Conservation (phyloP, 345 rosid genomes). For the Linum tenue region DNA sequence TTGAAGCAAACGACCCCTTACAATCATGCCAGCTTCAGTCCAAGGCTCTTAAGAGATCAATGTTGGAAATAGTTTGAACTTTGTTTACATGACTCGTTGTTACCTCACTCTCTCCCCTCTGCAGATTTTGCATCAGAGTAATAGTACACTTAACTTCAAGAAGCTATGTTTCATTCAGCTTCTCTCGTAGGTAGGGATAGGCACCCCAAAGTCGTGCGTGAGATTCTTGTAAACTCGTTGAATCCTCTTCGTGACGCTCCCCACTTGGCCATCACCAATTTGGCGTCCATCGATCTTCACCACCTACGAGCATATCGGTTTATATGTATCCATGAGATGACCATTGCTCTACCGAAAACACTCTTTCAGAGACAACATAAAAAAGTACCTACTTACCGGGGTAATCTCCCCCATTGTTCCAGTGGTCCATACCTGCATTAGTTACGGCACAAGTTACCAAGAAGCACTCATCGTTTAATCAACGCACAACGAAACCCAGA, state of each 20-base stretch:
- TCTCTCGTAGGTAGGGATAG: slow-evolving; percentile 43
- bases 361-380: no score
- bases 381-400: slow-evolving; percentile 36
- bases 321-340: no score
- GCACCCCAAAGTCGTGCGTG: slow-evolving; percentile 56
- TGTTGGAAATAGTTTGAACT: no score
- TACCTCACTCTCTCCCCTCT: no score
- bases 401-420: slow-evolving; percentile 94
- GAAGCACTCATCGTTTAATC: neutral
- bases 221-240: slow-evolving; percentile 57
- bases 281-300: slow-evolving; percentile 64
- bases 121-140: no score
- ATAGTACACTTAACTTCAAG: no score
- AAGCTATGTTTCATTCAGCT: slow-evolving; percentile 1
- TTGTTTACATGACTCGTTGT: no score
- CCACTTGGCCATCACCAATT: slow-evolving; percentile 66
- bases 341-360: neutral
- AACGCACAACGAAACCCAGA: neutral
- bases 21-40: no score
- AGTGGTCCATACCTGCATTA: slow-evolving; percentile 83
- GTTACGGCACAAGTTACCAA: no score
- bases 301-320: slow-evolving; percentile 27
- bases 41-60: no score
- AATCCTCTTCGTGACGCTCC: slow-evolving; percentile 48
- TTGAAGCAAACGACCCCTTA: no score